Conservation (phyloP, 176 grass and related monocot genomes). For the Cymbopogon citratus region DNA sequence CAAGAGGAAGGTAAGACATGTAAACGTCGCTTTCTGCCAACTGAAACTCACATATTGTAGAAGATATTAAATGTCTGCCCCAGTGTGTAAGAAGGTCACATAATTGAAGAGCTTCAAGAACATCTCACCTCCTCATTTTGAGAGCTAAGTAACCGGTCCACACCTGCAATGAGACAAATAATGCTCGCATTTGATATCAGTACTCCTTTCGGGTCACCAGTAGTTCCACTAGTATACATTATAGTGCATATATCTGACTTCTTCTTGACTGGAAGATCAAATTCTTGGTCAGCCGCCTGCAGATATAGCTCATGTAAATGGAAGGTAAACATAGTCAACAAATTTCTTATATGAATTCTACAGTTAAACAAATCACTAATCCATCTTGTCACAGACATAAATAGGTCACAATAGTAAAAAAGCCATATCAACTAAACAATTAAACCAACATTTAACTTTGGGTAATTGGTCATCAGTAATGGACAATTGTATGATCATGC, state of each 20-base stretch:
- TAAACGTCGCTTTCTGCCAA: conserved; percentile 69
- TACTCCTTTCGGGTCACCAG: conserved; percentile 83
- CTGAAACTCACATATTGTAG: conserved; percentile 36
- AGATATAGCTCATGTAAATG: conserved; percentile 4
- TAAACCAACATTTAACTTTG: neutral
- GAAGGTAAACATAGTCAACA: neutral
- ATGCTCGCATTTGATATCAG: conserved; percentile 81
- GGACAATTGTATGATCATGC: neutral
- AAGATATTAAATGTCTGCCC: conserved; percentile 18
- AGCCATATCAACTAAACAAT: conserved; percentile 12
- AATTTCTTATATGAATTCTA: conserved; percentile 15
- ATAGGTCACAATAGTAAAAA: conserved; percentile 7
- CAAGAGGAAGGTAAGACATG: conserved; percentile 94
- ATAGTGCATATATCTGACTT: conserved; percentile 80
- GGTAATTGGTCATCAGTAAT: neutral
- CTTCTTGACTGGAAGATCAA: conserved; percentile 66
- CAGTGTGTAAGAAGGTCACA: neutral
- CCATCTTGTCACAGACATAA: neutral
- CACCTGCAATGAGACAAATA: conserved; percentile 64
- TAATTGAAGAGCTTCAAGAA: conserved; percentile 1
- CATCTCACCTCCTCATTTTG: conserved; percentile 48
- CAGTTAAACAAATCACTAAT: conserved; percentile 1
- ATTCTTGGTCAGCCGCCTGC: conserved; percentile 55
- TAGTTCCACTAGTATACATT: conserved; percentile 94
- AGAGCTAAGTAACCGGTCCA: conserved; percentile 48